Evolutionary conservation across 176 grass and related monocot genomes (phyloP).

Genomic region (Eremochloa ophiuroides): DNA sequence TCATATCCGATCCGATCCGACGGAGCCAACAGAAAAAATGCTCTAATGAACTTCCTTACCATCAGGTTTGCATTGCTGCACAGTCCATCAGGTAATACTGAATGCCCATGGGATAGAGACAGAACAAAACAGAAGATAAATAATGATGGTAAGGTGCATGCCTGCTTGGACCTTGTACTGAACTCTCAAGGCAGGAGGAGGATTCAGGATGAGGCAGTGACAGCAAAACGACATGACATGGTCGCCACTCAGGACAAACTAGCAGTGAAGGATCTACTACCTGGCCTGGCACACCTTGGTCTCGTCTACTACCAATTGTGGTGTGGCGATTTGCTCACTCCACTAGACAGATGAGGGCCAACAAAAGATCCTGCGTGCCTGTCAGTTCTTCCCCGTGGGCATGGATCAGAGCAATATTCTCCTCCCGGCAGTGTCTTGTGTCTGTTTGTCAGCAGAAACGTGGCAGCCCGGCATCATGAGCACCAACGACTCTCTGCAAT

Average conservation of each 20-base stretch:
- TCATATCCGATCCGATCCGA: no score
- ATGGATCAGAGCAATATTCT: neutral
- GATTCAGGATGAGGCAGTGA: neutral
- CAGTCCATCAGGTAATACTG: neutral
- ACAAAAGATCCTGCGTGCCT: neutral
- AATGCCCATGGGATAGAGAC: neutral
- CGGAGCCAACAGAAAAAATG: no score
- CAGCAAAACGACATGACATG: neutral
- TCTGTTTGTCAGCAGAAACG: neutral
- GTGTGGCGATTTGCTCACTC: neutral
- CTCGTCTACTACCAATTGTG: neutral
- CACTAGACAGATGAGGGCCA: conserved; percentile 3
- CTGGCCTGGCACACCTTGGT: neutral
- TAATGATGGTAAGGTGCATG: neutral
- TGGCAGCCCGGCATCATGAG: conserved; percentile 1
- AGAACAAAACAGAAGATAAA: no score
- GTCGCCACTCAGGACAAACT: neutral
- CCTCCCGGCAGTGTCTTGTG: neutral
- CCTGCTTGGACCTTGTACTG: neutral
- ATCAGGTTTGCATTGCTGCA: neutral
- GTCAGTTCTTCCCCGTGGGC: neutral
- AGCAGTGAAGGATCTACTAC: neutral
- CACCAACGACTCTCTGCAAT: neutral
- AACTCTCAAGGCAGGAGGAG: neutral
- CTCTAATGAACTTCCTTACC: neutral